Evolutionary conservation across 345 rosid genomes (phyloP).

Genomic region (Moricandia arvensis): DNA sequence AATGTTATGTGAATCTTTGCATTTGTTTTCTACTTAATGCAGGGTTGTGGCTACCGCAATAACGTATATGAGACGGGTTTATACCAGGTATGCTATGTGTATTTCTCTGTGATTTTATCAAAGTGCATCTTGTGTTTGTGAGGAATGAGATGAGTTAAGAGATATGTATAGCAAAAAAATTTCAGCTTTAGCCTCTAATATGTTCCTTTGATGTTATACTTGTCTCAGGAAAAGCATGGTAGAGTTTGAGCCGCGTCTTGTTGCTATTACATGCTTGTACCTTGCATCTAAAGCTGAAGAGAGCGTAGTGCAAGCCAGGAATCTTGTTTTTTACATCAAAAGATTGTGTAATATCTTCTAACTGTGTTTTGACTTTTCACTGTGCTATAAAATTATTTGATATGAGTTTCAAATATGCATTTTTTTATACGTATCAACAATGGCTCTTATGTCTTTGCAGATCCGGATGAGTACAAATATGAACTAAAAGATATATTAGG

Average conservation of each 20-base stretch:
- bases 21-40: constrained; percentile 27
- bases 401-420: not conserved
- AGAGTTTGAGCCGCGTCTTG: constrained; percentile 91
- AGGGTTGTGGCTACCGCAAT: constrained; percentile 95
- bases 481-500: constrained; percentile 91
- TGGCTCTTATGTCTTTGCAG: constrained; percentile 43
- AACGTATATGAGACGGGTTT: constrained; percentile 91
- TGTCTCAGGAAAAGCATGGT: constrained; percentile 75
- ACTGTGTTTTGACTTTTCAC: not conserved
- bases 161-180: not conserved
- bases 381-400: not conserved
- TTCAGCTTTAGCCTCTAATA: not conserved
- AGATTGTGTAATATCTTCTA: constrained; percentile 59
- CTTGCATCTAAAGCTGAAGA: constrained; percentile 98
- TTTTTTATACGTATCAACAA: constrained; percentile 20
- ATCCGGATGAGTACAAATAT: constrained; percentile 66
- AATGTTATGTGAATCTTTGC: not conserved
- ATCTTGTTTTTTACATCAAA: constrained; percentile 60
- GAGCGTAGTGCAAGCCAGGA: constrained; percentile 85
- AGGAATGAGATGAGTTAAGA: not conserved
- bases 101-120: not conserved
- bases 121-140: not conserved
- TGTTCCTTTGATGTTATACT: not conserved
- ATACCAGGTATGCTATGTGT: constrained; percentile 50
- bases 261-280: constrained; percentile 88